Percentiles rank a stretch among this genome's conserved stretches.
Conservation (phyloP, 1,284 basidiomycete species). For the Rhodotorula sp. region DNA sequence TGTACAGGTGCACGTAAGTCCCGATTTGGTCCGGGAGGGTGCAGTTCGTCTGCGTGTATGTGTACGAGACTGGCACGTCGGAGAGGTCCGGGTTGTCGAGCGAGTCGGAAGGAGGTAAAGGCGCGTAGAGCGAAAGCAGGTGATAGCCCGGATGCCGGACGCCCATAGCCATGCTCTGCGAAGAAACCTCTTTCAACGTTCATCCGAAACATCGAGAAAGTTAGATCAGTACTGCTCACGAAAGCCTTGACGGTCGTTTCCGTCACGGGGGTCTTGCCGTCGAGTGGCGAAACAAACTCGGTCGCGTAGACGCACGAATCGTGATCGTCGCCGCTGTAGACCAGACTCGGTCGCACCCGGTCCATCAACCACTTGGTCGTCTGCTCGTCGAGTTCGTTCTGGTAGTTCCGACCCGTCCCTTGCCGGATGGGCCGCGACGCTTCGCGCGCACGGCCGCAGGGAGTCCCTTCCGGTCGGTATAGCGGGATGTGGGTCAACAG, state of each 20-base stretch:
- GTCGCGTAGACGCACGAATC: constrained; percentile 75
- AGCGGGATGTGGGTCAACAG: constrained; percentile 81
- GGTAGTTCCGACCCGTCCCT: constrained; percentile 74
- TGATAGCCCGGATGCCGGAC: constrained; percentile 79
- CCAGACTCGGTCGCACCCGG: constrained; percentile 61
- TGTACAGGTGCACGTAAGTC: constrained; percentile 63
- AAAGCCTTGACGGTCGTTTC: constrained; percentile 39
- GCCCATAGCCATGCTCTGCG: constrained; percentile 67
- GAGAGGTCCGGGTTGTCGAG: constrained; percentile 43
- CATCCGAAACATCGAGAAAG: constrained; percentile 49
- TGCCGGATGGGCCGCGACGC: constrained; percentile 63
- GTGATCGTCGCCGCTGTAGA: constrained; percentile 86
- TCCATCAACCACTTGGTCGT: constrained; percentile 69
- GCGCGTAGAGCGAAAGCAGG: constrained; percentile 64
- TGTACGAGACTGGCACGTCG: constrained; percentile 45
- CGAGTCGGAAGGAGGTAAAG: constrained; percentile 52
- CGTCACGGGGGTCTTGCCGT: constrained; percentile 9
- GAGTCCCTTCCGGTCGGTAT: constrained; percentile 64
- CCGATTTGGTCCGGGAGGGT: constrained; percentile 66
- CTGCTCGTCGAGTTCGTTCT: constrained; percentile 72
- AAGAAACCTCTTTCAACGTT: constrained; percentile 48
- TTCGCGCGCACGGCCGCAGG: constrained; percentile 74
- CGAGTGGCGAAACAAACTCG: constrained; percentile 18
- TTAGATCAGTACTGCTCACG: constrained; percentile 6
- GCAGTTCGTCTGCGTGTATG: constrained; percentile 57